Conservation (phyloP, 1,139 yeast genomes). For the Lodderomyces theae region DNA sequence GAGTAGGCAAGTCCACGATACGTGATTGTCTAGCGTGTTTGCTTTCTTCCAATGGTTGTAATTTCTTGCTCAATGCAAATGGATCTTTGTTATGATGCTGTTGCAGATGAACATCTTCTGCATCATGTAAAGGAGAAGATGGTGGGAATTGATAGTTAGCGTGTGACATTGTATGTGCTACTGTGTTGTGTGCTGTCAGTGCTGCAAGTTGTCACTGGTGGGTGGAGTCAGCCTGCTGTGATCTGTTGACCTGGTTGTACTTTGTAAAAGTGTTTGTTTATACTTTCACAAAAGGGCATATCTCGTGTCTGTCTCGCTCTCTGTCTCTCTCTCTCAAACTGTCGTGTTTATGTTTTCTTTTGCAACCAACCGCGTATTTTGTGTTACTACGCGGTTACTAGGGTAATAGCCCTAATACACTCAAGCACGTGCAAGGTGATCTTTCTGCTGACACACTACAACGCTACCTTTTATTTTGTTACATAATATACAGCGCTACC, state of each 20-base stretch:
- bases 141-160: conserved; percentile 49
- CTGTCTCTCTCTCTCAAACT: too few species aligned
- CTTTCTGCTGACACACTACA: not conserved
- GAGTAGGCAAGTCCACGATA: conserved; percentile 43
- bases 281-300: not conserved
- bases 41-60: not conserved
- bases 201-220: too few species aligned
- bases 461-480: not conserved
- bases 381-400: not conserved
- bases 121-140: conserved; percentile 54
- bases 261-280: too few species aligned
- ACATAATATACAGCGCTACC: not conserved
- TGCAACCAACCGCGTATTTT: conserved; percentile 3
- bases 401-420: conserved; percentile 5
- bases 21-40: not conserved
- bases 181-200: not conserved
- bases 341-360: too few species aligned
- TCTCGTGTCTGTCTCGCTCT: conserved; percentile 13
- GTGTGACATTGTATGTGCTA: conserved; percentile 8
- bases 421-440: not conserved
- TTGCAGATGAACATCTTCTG: conserved; percentile 12
- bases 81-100: conserved; percentile 20
- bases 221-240: too few species aligned
- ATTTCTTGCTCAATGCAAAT: conserved; percentile 15
- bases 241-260: too few species aligned